Evolutionary conservation across 2,329 filamentous ascomycete genomes (phyloP), one percentile per base, ranked within the genome.

Genomic region (Capronia epimyces): DNA sequence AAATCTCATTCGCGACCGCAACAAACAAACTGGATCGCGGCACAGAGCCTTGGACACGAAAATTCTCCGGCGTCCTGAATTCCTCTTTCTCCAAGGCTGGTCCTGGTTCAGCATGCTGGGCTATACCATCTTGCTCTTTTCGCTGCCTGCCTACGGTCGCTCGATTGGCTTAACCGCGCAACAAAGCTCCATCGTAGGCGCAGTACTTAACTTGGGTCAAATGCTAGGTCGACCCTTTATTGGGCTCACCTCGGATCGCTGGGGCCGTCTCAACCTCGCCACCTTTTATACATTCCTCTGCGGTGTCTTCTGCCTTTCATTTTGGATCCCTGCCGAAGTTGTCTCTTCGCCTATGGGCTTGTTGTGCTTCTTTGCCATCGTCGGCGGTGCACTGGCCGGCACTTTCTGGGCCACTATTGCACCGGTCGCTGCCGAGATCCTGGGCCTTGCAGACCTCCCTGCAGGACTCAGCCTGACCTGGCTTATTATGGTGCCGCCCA

Each of bases 101-200:
- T 81, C 79, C 0, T 73, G 79, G 51, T 71, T 84, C 55, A 80
- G 74, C 44, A 80, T 84, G 74, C 68, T 86, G 4, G 83, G 79
- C 4, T 86, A 86, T 57, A 77, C 84, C 16, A 77, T 82, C 0
- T 65, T 86, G 1, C 70, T 85, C 1, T 86, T 83, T 66, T 81
- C 76, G 2, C 65, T 86, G 7, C 78, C 83, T 1, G 81, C 78
- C 52, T 86, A 83, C 60, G 80, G 80, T 1, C 68, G 74, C 5
- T 74, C 74, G 0, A 74, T 84, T 29, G 82, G 82, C 0, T 71
- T 86, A 3, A 72, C 71, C 0, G 67, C 78, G 1, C 68, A 75
- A n/a, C 81, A 86, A 62, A 82, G 79, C 0, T 76, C 77, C 12
- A 70, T 81, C 32, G 72, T 84, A n/a, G 76, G 76, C 3, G 82